Evolutionary conservation across 2,329 filamentous ascomycete species (phyloP), one percentile per base, ranked within the genome.

Genomic region (Colletotrichum agaves): DNA sequence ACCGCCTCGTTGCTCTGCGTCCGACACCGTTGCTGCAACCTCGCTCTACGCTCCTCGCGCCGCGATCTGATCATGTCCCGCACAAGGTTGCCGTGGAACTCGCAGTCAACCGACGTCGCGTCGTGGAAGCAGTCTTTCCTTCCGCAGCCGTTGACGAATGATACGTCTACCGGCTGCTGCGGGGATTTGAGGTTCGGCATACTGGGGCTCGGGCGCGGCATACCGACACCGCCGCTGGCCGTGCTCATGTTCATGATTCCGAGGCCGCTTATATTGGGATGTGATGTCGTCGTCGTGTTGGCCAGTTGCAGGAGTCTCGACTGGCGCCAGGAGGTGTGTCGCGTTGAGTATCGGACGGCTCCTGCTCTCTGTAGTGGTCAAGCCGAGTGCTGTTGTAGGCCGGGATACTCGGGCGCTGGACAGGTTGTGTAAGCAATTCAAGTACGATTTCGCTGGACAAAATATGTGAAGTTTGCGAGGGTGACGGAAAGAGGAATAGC

Each of bases 51-150:
- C 33, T 65, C 61, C 11, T 68, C 65, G 2, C 65, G 61, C 10
- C 65, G 61, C 21, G 49, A 47, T 21, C 55, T 60, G 65, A 68
- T 68, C 15, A 68, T 68, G 41, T 68, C 65, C 31, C 65, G 61
- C 11, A 68, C 61, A 15, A 64, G 5, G 41, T 37, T 68, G 19
- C 53, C 23, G 33, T 67, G 64, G 31, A 64, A 19, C 47, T 68
- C 61, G 47, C 55, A 53, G 35, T 68, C 65, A n/a, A 39, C 19
- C 6, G 39, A 49, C 2, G 61, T 27, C 4, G 60, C 13, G 35
- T 44, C 60, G 52, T 52, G 64, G 21, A 49, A 58, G 61, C 61
- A 63, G 52, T 63, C 61, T 33, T 50, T 63, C 7, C 61, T 52
- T 11, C 52, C 43, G 52, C 61, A 58, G 15, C 52, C 60, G 13